Evolutionary conservation across 169 alveolate species (phyloP), one percentile per base, ranked within the genome.

Genomic region (Plasmodium vivax): DNA sequence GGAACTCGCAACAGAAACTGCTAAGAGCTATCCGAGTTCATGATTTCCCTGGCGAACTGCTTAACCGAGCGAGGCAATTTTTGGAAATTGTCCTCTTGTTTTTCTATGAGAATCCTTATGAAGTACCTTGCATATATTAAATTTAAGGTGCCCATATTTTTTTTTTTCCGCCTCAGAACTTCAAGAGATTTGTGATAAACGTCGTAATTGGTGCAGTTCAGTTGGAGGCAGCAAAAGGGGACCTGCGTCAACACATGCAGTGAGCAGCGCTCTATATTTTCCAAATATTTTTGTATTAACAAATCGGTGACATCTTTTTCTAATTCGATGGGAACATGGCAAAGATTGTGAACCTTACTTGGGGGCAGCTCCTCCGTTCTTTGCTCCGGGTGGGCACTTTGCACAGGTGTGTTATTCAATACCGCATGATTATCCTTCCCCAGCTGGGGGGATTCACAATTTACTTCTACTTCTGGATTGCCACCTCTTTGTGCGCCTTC

Each of bases 231-330:
- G 62, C 95, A 92, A 83, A 92, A 92, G 4, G 95, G 95, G 36
- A 92, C 95, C 75, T 92, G 95, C 82, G 95, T 92, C 79, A 92
- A 82, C 54, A 92, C 95, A 92, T 92, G 95, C 47, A 82, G 92
- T 32, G 95, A 92, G 32, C 95, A 92, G 2, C 6, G 74, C 62
- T 82, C 87, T 3, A 92, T 82, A 54, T 82, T 45, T 51, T 82
- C 92, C 43, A 92, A 23, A 45, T 92, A 92, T 72, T 79, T 92
- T 12, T 92, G 32, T 92, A 79, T 73, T 92, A 92, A 83, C 62
- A 92, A 92, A 79, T 92, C 47, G 27, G 43, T 73, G 62, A 92
- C 73, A 30, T 71, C 54, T n/a, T 56, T 92, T 92, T 92, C 95
- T 23, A 68, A 32, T 2, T 92, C 87, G 36, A 72, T 91, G 73